These are phyloP conservation scores for Colletotrichum sp. DNA, from an alignment of 2,329 filamentous ascomycete genomes.

Conservation along the genomic window DNA sequence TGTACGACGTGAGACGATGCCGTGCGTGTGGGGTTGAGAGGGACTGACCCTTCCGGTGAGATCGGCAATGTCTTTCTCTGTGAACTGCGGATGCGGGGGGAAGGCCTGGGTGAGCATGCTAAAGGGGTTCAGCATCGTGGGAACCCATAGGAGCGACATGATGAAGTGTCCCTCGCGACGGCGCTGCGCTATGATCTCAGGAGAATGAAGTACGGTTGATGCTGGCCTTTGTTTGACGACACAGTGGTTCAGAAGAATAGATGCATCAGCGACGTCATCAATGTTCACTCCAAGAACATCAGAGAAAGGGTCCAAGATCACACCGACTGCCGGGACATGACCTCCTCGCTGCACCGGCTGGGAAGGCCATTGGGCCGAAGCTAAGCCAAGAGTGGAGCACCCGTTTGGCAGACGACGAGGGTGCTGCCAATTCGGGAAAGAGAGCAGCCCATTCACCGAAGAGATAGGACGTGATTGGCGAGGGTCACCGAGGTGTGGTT, in stretches of 20 bases:
- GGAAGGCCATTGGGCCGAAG: conserved; percentile 6
- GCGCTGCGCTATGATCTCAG: not conserved
- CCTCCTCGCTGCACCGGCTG: not conserved
- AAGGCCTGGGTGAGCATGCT: conserved; percentile 28
- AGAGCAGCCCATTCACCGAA: not conserved
- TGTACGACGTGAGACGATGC: conserved; percentile 15
- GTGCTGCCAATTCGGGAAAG: not conserved
- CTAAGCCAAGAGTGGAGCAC: conserved; percentile 11
- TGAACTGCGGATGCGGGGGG: conserved; percentile 43
- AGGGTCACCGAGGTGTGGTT: not conserved
- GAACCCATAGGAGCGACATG: not conserved
- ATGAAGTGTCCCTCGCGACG: not conserved
- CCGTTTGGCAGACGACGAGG: not conserved
- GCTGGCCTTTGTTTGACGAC: not conserved
- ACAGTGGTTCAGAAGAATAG: not conserved
- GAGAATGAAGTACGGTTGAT: not conserved
- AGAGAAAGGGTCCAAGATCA: not conserved
- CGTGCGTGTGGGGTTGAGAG: not conserved
- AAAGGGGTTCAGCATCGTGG: conserved; percentile 16
- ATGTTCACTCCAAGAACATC: not conserved
- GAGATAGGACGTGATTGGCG: not conserved
- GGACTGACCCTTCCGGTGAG: conserved; percentile 39
- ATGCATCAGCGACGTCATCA: not conserved
- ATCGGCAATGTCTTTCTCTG: conserved; percentile 44
- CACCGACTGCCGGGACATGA: not conserved